Conservation (phyloP, 805 yeast species). For the Metschnikowia cerradonensis region DNA sequence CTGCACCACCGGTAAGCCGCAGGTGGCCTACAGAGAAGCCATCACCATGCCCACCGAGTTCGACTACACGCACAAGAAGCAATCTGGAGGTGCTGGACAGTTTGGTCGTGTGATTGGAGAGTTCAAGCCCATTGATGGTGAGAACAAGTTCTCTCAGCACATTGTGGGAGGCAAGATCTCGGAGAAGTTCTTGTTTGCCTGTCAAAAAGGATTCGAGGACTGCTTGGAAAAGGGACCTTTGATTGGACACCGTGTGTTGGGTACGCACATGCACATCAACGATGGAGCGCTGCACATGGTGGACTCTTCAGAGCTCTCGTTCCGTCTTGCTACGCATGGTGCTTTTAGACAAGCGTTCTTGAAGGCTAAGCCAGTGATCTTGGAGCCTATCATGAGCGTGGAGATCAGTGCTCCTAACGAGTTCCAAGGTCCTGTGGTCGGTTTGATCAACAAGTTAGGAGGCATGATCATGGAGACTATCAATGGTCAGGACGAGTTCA, state of each 20-base stretch:
- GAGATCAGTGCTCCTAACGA: conserved; percentile 92
- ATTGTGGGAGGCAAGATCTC: conserved; percentile 97
- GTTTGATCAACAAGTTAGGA: conserved; percentile 83
- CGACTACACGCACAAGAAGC: conserved; percentile 95
- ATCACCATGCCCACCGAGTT: conserved; percentile 68
- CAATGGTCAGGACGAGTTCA: conserved; percentile 90
- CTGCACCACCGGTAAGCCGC: conserved; percentile 94
- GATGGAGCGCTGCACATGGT: conserved; percentile 98
- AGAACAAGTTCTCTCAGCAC: conserved; percentile 75
- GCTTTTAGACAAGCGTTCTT: conserved; percentile 92
- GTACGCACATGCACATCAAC: conserved; percentile 86
- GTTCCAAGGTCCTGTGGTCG: conserved; percentile 91
- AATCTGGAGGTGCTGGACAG: conserved; percentile 99
- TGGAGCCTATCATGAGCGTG: conserved; percentile 96
- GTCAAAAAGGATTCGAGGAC: conserved; percentile 94
- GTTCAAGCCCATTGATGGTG: conserved; percentile 59
- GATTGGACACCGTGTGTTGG: conserved; percentile 89
- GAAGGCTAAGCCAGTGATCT: conserved; percentile 77
- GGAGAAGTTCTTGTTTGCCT: conserved; percentile 89
- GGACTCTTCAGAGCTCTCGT: conserved; percentile 93
- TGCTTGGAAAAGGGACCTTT: conserved; percentile 94
- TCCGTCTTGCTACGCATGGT: conserved; percentile 84
- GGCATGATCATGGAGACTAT: conserved; percentile 94
- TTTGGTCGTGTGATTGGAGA: conserved; percentile 93
- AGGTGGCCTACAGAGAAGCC: conserved; percentile 96